These are phyloP conservation scores for Penicillium griseofulvum DNA, from an alignment of 2,329 filamentous ascomycete species.

Conservation along the genomic window DNA sequence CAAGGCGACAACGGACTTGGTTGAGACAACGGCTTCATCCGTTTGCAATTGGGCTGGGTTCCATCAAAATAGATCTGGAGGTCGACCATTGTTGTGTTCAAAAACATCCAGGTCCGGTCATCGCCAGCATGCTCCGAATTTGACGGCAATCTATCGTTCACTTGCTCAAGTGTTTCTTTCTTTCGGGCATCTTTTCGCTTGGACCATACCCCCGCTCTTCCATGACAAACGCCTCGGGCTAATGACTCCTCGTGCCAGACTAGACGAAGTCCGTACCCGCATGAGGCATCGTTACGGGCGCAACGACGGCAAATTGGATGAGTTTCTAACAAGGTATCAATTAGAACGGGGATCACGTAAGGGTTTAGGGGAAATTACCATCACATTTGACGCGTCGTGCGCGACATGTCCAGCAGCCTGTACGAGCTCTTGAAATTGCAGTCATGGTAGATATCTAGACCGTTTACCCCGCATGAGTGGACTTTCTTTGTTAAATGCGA, in stretches of 20 bases:
- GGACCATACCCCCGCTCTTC: slow-evolving; percentile 24
- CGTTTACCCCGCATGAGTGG: background rate
- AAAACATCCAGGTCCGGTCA: slow-evolving; percentile 9
- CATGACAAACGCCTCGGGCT: slow-evolving; percentile 27
- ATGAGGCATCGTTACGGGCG: slow-evolving; percentile 11
- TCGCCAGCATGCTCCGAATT: background rate
- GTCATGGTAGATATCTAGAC: background rate
- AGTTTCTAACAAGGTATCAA: slow-evolving; percentile 7
- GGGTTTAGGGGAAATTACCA: slow-evolving; percentile 7
- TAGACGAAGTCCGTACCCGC: slow-evolving; percentile 22
- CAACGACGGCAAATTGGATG: slow-evolving; percentile 24
- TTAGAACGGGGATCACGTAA: background rate
- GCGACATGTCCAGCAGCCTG: slow-evolving; percentile 23
- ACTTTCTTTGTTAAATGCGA: background rate
- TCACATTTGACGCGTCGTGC: slow-evolving; percentile 25
- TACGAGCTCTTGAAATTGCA: slow-evolving; percentile 19
- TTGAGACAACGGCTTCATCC: background rate
- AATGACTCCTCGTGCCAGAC: slow-evolving; percentile 28
- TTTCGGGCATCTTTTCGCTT: slow-evolving; percentile 13
- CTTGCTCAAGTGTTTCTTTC: background rate
- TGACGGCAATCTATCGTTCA: background rate
- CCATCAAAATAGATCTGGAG: slow-evolving; percentile 13
- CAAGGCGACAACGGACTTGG: background rate
- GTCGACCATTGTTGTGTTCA: slow-evolving; percentile 13
- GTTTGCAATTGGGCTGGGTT: background rate